Conservation (phyloP, 2,329 filamentous ascomycete species). For the Didymosphaeria variabile region DNA sequence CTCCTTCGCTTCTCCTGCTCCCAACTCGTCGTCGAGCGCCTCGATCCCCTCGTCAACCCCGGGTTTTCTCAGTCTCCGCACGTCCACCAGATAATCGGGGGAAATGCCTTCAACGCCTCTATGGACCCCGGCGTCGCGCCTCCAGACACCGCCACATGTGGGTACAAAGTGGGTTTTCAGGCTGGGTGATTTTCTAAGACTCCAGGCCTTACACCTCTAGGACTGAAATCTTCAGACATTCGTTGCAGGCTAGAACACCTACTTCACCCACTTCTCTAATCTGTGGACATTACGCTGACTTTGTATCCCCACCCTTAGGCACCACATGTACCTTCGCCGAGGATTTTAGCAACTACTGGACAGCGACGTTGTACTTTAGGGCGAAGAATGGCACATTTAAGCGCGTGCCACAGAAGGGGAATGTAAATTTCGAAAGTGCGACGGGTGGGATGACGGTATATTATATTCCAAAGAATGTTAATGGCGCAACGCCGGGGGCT, state of each 20-base stretch:
- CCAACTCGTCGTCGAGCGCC: slow-evolving; percentile 32
- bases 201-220: too few relatives aligned
- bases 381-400: slow-evolving; percentile 44
- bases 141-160: slow-evolving; percentile 26
- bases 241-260: too few relatives aligned
- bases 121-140: slow-evolving; percentile 30
- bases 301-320: neutral
- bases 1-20: slow-evolving; percentile 35
- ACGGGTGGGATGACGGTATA: slow-evolving; percentile 51
- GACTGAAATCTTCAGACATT: too few relatives aligned
- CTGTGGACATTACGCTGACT: too few relatives aligned
- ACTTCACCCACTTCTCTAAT: too few relatives aligned
- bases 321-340: slow-evolving; percentile 43
- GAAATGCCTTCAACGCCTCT: slow-evolving; percentile 31
- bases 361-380: slow-evolving; percentile 41
- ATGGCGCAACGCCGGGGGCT: slow-evolving; percentile 31
- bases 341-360: slow-evolving; percentile 57
- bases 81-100: slow-evolving; percentile 18
- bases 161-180: too few relatives aligned
- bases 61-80: slow-evolving; percentile 26
- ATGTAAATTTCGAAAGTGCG: slow-evolving; percentile 43
- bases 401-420: slow-evolving; percentile 46
- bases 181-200: too few relatives aligned
- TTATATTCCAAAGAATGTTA: slow-evolving; percentile 40
- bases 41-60: slow-evolving; percentile 36